phyloP scores from a whole-genome alignment of 352 stramenopile species.

The Chloridella minuta region DNA sequence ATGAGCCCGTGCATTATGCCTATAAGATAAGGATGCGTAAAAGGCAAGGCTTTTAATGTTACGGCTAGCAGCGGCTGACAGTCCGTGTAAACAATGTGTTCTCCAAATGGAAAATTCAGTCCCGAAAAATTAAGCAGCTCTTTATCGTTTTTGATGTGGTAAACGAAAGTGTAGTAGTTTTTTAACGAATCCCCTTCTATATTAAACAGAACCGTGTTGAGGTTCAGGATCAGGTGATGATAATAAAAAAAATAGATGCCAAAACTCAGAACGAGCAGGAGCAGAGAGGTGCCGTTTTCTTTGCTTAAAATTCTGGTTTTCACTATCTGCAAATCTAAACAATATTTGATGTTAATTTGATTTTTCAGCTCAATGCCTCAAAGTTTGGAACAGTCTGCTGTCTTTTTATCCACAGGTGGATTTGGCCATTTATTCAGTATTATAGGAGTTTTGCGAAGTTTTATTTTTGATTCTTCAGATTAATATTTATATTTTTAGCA shows the following conservation, averaged over 20 bases:
- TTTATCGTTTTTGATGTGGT: neutral
- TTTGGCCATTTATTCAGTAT: too few relatives aligned
- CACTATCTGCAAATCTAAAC: too few relatives aligned
- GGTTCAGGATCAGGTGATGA: neutral
- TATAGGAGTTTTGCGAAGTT: too few relatives aligned
- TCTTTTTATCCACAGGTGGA: too few relatives aligned
- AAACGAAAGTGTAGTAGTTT: conserved; percentile 3
- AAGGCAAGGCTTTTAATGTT: neutral
- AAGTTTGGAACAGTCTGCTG: too few relatives aligned
- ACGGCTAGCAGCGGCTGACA: neutral
- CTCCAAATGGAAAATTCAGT: neutral
- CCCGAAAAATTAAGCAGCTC: neutral
- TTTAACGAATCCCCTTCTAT: neutral
- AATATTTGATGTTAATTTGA: too few relatives aligned
- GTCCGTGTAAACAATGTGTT: neutral
- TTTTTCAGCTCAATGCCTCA: too few relatives aligned
- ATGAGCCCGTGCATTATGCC: neutral
- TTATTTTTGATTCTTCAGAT: too few relatives aligned
- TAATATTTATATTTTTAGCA: too few relatives aligned
- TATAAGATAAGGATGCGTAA: neutral
- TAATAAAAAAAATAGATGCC: neutral
- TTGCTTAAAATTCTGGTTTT: too few relatives aligned
- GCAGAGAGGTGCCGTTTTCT: neutral
- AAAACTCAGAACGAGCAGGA: neutral
- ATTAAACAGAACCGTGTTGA: neutral